Evolutionary conservation across 2,329 filamentous ascomycete species (phyloP).

Genomic region (Zalaria obscura): DNA sequence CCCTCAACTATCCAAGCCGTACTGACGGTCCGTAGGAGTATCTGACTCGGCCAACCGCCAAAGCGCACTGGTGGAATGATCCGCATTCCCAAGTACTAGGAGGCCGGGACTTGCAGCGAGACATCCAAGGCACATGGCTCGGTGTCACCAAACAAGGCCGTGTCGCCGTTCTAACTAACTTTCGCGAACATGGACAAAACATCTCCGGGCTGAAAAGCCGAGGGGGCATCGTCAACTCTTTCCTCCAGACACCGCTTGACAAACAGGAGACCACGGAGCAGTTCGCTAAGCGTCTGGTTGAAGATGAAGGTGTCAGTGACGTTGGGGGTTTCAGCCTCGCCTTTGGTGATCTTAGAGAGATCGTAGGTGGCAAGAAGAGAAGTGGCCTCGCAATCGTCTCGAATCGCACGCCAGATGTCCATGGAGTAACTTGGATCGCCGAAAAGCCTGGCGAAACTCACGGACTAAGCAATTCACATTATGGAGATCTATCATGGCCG

Average conservation of each 20-base stretch:
- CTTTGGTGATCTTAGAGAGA: slow-evolving; percentile 35
- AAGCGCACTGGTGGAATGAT: slow-evolving; percentile 44
- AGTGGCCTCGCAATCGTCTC: slow-evolving; percentile 42
- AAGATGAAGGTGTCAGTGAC: slow-evolving; percentile 38
- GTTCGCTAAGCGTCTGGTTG: slow-evolving; percentile 41
- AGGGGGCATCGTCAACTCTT: slow-evolving; percentile 46
- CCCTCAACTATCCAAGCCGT: no score
- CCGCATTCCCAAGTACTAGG: slow-evolving; percentile 43
- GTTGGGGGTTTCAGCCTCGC: slow-evolving; percentile 50
- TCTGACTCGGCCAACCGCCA: slow-evolving; percentile 44
- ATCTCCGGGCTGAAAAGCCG: slow-evolving; percentile 35
- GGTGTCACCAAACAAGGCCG: slow-evolving; percentile 47
- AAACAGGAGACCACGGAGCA: slow-evolving; percentile 28
- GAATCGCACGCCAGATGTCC: slow-evolving; percentile 41
- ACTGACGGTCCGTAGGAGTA: slow-evolving; percentile 36
- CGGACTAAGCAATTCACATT: slow-evolving; percentile 47
- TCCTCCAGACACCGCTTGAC: slow-evolving; percentile 32
- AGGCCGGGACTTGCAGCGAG: slow-evolving; percentile 46
- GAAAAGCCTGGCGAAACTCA: slow-evolving; percentile 35
- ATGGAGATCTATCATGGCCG: slow-evolving; percentile 44
- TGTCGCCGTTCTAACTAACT: slow-evolving; percentile 50
- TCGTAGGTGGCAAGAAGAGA: not conserved
- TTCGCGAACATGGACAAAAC: slow-evolving; percentile 35
- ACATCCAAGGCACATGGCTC: slow-evolving; percentile 49
- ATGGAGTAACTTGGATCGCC: slow-evolving; percentile 38